Evolutionary conservation across 371 early-diverging fungal species (phyloP), one percentile per base, ranked within the genome.

Genomic region (Haplosporangium sp.): DNA sequence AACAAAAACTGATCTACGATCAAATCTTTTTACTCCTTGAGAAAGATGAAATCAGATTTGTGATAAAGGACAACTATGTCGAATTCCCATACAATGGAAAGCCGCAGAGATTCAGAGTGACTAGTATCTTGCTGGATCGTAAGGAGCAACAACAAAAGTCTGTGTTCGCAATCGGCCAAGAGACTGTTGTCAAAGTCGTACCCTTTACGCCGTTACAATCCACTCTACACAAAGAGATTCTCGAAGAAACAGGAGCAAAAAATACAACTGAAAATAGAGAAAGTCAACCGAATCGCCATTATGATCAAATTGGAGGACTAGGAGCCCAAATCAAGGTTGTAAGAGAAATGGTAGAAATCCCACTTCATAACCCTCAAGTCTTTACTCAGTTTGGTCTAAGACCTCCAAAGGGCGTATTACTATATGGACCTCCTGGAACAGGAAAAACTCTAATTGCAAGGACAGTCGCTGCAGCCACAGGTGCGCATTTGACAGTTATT

Each of bases 341-440:
- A 1, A 91, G 94, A 11, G 95, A 96, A 67, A 90, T 97, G 83
- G 92, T 98, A 1, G 97, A 98, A 74, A 87, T 91, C 2, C 94
- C 98, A 2, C 83, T 98, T 6, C 84, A 88, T 20, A 88, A 93
- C 50, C 97, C 97, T 0, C 88, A 93, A 44, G 39, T 91, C 37
- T 96, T 94, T 74, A 69, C 77, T 1, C 87, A 88, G 45, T 93
- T 90, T 76, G 94, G 90, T 82, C 88, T 96, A n/a, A 90, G 86
- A 71, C 95, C 97, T 44, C 98, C 96, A 27, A 87, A 93, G 52
- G 99, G 98, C 6, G 92, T 97, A 0, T 84, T 98, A 35, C 82
- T 99, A 4, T 97, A 94, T 82, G 99, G 99, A 0, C 99, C 99
- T 52, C 98, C 99, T 20, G 99, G 99, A 19, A 99, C 99, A 11